Evolutionary conservation across 495 filamentous ascomycete species (phyloP), one percentile per base, ranked within the genome.

Genomic region (Emericellopsis terricola): DNA sequence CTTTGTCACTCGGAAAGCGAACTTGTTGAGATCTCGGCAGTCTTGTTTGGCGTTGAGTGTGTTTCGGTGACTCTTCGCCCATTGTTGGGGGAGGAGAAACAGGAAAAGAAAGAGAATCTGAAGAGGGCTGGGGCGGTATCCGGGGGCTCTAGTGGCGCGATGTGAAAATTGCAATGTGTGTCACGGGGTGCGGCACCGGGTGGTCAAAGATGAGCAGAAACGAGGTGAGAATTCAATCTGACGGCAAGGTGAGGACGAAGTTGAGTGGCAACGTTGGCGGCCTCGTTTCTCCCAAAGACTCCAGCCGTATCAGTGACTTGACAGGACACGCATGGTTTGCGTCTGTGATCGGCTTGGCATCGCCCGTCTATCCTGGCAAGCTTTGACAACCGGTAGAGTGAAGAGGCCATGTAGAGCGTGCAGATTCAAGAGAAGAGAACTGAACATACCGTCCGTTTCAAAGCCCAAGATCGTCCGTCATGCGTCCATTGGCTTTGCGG

Each of bases 381-480:
- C 15, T 21, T n/a, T n/a, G n/a, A n/a, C n/a, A n/a, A n/a, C n/a
- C n/a, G n/a, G n/a, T n/a, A n/a, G n/a, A n/a, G n/a, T n/a, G n/a
- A n/a, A n/a, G n/a, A n/a, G n/a, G n/a, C n/a, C n/a, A n/a, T n/a
- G n/a, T n/a, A n/a, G n/a, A n/a, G n/a, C n/a, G n/a, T n/a, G n/a
- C n/a, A n/a, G n/a, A n/a, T n/a, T n/a, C n/a, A n/a, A 29, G 20
- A 38, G 19, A 33, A 28, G 11, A 37, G 29, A n/a, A n/a, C 20
- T 16, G n/a, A 32, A 31, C 41, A 18, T 26, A 41, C 27, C 28
- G 34, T 31, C 37, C 23, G 36, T 33, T 30, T 23, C 19, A 33
- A 19, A 31, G 28, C 36, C 28, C 16, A 41, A 43, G 27, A 29
- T 37, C 15, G 46, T 14, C 24, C 35, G 28, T 9, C 46, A 38